phyloP scores from a whole-genome alignment of 2,329 filamentous ascomycete species.

The Colletotrichum sp. region DNA sequence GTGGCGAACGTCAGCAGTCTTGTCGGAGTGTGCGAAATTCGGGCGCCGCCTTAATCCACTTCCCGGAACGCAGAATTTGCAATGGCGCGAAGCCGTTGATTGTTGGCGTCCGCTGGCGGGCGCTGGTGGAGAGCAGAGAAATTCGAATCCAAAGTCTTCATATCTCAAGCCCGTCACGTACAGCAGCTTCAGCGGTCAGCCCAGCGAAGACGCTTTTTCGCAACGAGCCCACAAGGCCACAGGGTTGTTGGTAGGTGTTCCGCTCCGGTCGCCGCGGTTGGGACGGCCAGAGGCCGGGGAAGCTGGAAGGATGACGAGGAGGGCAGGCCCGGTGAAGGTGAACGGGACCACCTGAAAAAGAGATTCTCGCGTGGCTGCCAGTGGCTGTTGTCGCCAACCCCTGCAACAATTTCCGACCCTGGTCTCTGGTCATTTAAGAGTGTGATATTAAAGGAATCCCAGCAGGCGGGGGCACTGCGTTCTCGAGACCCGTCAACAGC shows the following conservation, averaged over 20 bases:
- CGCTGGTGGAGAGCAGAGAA: neutral
- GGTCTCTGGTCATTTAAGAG: constrained; percentile 11
- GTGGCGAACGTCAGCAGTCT: neutral
- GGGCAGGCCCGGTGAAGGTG: neutral
- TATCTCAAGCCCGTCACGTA: neutral
- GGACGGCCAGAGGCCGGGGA: neutral
- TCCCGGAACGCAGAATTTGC: neutral
- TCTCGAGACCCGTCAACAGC: neutral
- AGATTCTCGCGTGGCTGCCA: neutral
- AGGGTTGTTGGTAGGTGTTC: neutral
- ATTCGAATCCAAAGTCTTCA: neutral
- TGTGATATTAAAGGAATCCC: constrained; percentile 4
- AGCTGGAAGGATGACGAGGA: neutral
- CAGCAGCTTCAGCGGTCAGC: neutral
- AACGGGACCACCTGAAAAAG: neutral
- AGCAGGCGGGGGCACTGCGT: neutral
- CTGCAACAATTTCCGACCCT: constrained; percentile 14
- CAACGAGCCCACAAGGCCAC: neutral
- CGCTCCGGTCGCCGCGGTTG: neutral
- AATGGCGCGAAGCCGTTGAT: neutral
- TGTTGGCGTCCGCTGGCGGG: neutral
- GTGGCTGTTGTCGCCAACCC: neutral
- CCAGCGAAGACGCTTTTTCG: neutral
- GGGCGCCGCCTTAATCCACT: neutral
- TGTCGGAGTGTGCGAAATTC: neutral